Conservation (phyloP, 78 protist species). For the Dictyostelium intermedium region DNA sequence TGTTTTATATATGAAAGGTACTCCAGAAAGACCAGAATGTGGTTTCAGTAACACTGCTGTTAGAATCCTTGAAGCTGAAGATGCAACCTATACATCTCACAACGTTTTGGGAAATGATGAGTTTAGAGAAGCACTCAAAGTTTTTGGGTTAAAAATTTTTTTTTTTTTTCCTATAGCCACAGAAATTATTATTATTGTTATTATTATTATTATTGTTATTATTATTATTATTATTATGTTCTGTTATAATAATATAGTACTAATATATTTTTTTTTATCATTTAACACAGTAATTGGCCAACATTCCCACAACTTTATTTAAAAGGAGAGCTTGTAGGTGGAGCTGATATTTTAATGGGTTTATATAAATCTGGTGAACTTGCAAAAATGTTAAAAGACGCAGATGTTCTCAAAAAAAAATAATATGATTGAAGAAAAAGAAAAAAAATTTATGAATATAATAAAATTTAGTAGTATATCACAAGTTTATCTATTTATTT, state of each 20-base stretch:
- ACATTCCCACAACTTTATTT: slow-evolving; percentile 97
- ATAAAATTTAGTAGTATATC: too few species aligned
- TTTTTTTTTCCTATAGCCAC: too few species aligned
- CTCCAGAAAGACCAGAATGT: slow-evolving; percentile 91
- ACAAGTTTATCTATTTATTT: too few species aligned
- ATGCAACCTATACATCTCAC: slow-evolving; percentile 22
- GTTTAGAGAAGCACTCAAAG: slow-evolving; percentile 88
- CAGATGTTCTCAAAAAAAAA: slow-evolving; percentile 25
- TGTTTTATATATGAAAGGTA: slow-evolving; percentile 95
- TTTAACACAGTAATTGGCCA: slow-evolving; percentile 90
- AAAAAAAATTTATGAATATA: background rate
- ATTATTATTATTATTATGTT: background rate
- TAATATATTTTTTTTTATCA: background rate
- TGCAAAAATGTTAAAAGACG: slow-evolving; percentile 1
- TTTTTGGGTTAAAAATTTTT: slow-evolving; percentile 80
- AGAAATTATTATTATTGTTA: background rate
- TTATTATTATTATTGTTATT: background rate
- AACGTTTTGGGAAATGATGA: slow-evolving; percentile 84
- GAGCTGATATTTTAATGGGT: slow-evolving; percentile 88
- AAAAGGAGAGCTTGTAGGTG: slow-evolving; percentile 96
- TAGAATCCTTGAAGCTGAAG: slow-evolving; percentile 82
- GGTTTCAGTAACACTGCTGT: slow-evolving; percentile 90
- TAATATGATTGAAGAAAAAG: background rate
- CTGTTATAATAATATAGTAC: too few species aligned
- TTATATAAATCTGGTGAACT: slow-evolving; percentile 73